Base-by-base conservation (phyloP, 2,329 filamentous ascomycete genomes). In the Alternaria infectoria region DNA sequence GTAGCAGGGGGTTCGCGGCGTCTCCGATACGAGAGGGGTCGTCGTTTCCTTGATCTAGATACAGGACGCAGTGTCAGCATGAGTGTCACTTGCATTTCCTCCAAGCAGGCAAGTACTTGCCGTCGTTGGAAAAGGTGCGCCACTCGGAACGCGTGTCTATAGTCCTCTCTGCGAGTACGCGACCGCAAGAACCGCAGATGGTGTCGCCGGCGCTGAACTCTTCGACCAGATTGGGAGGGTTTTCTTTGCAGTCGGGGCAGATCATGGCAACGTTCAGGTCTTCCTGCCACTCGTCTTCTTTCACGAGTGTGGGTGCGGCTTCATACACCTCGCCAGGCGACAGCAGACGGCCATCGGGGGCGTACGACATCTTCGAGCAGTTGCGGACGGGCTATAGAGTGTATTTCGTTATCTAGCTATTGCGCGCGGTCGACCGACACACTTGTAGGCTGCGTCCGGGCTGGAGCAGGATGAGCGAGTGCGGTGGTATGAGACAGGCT, bases 1-100 rank as follows among this genome's bases (percentile, higher is more conserved):
- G 93, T 61, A 97, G 87, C 46, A 99, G 89, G 57, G 93, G 91
- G 77, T 98, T 97, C 64, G 91, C 90, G 6, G 91, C 92, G 73
- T 98, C 96, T 84, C 96, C 96, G 69, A 99, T 95, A 93, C 96
- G 96, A 62, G 93, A 97, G 5, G 96, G 96, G 71, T 99, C 96
- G 73, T 98, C 96, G 76, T 92, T 94, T 75, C 93, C 93, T 80
- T 97, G 93, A 79, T 99, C 59, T 62, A 50, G 26, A 62, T 40
- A 25, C 28, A 54, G 11, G 17, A 25, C 43, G 40, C 30, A 50
- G 23, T 40, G 44, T 62, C 25, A 62, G 60, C 21, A 55, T 25
- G 19, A 28, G 32, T 47, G 23, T 49, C 32, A 49, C 25, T 25
- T 13, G 25, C 36, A 26, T 23, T 23, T 40, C 13, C 19, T 36